These are phyloP conservation scores for Orychophragmus violaceus DNA, from an alignment of 345 rosid species.

Conservation along the genomic window DNA sequence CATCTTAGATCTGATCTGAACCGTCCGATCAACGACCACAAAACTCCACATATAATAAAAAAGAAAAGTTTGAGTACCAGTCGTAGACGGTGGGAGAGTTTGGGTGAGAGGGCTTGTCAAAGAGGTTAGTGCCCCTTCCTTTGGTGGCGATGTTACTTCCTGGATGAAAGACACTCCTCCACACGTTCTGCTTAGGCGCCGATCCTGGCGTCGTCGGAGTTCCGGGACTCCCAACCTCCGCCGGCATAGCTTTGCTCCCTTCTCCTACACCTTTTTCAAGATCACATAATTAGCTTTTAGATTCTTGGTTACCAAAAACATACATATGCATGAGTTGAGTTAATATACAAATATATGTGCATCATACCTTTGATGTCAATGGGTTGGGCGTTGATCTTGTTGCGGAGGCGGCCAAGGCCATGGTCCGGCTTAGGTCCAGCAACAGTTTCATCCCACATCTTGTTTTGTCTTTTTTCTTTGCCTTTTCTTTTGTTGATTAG, in stretches of 20 bases:
- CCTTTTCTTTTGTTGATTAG: neutral
- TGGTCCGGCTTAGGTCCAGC: conserved; percentile 94
- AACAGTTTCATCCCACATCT: conserved; percentile 79
- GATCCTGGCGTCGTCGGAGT: conserved; percentile 64
- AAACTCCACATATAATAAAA: neutral
- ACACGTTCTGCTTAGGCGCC: conserved; percentile 74
- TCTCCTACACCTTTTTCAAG: conserved; percentile 33
- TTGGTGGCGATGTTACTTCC: conserved; percentile 90
- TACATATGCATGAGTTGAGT: neutral
- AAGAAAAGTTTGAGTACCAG: conserved; percentile 41
- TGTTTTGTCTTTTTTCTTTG: neutral
- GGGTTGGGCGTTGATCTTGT: conserved; percentile 40
- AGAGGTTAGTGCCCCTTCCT: conserved; percentile 51
- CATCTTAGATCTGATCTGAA: neutral
- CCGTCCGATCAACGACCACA: neutral
- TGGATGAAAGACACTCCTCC: conserved; percentile 96
- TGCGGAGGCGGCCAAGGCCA: conserved; percentile 74
- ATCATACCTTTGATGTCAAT: conserved; percentile 37
- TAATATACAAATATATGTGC: neutral
- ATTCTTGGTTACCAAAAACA: neutral
- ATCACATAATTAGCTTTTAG: neutral
- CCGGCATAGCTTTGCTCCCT: conserved; percentile 45
- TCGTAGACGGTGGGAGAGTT: conserved; percentile 93
- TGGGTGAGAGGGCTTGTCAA: conserved; percentile 68
- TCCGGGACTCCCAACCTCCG: conserved; percentile 35